Base-by-base conservation (phyloP, 2,329 filamentous ascomycete species). In the Ascochyta rabiei region DNA sequence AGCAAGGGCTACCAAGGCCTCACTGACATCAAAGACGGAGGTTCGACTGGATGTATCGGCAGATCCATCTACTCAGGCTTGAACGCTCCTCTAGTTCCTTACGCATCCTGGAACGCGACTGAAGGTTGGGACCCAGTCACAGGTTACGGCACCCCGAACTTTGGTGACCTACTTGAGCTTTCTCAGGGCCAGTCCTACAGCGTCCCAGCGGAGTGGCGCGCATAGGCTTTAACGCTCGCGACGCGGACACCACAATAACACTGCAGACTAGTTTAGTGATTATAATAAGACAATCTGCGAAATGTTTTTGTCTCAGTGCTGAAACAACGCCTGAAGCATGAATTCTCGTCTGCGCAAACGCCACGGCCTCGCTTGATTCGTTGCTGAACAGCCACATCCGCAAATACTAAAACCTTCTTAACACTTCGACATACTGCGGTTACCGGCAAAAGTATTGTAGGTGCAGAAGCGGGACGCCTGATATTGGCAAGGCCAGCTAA, bases 81-180 rank as follows among this genome's bases (percentile, higher is more conserved):
- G 4, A 28, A 56, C 0, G 72, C 79, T 26, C 76, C 75, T 1
- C 62, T 62, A 43, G 75, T 82, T 5, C 76, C 74, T 2, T 73
- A 77, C 62, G 81, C 81, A 1, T 75, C 77, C 34, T 83, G 80
- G 80, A 81, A 81, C 67, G 80, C 81, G 19, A 81, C 78, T 0
- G 57, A 66, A 26, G 80, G 79, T 2, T 82, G 80, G 80, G 80
- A 82, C 64, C 79, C 80, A 1, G 79, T 77, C 5, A 82, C 80
- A 13, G 80, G 80, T 0, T 67, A 72, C 30, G 73, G 74, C 6
- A 76, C 74, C 24, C 74, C 73, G 0, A 66, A 75, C 41, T 74
- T 76, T 48, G 62, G 62, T 41, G 65, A 71, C 58, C 59, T 76
- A 41, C 59, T 75, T 26, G 57, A 67, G 53, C 55, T 75, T 16